Base-by-base conservation (phyloP, 192 early-diverging fungal genomes). In the Backusella luteola region DNA sequence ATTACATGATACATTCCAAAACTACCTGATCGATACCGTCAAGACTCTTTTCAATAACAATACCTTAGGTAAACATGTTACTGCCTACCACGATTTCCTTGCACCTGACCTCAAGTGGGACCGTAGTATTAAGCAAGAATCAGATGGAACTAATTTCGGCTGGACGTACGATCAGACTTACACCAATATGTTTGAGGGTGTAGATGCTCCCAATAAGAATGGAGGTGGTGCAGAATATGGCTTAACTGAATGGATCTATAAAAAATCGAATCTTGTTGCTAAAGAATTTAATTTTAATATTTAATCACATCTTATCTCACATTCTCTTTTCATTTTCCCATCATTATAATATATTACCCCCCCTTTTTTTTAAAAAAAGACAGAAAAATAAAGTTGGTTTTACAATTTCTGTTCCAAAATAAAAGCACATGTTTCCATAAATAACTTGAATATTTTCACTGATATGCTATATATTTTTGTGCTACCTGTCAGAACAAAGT, bases 81-180 rank as follows among this genome's bases (percentile, higher is more conserved):
- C 77, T 29, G 73, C 80, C 26, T 79, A 83, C 59, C 83, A 84
- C 23, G 76, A 84, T 4, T 84, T 84, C 52, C 71, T 84, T 42
- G 56, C 75, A 34, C 85, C 85, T 29, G 85, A 87, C 46, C 73
- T 87, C 3, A 81, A 80, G 11, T 87, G 85, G 85, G 85, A 87
- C 53, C 85, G 85, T 36, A 78, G 71, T 67, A 83, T 87, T 39
- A 78, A 32, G 17, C 85, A 87, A 74, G 69, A 72, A 21, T 84
- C 83, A 2, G 74, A 76, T 8, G 85, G 85, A 73, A 83, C 81
- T 34, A 80, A 87, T 71, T 87, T 42, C 68, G 67, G 73, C 9
- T 87, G 85, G 85, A 67, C 73, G 1, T 80, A 81, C 21, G 38
- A 75, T 12, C 71, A 81, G 73, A 70, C 71, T 9, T 69, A 80